Evolutionary conservation across 1,139 yeast species (phyloP), one percentile per base, ranked within the genome.

Genomic region (Kluyveromyces sp.): DNA sequence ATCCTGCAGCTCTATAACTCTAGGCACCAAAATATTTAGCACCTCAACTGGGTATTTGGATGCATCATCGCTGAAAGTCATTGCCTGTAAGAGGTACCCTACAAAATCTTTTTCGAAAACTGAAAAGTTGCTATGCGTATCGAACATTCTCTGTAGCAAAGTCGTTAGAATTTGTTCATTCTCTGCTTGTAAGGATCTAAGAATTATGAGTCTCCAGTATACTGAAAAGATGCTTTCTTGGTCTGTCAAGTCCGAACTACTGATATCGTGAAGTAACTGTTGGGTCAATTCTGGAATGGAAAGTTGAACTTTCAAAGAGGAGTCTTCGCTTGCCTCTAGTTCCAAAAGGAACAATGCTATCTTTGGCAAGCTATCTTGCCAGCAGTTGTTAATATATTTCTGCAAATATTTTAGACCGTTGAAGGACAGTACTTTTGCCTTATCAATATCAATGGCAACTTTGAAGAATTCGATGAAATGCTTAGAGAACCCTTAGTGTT

Each of bases 381-480:
- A 67, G 34, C 70, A 57, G 21, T 59, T 61, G 42, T 73, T 68
- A 21, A 83, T 63, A 50, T 68, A 81, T 8, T 71, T 73, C 50
- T 78, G 80, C n/a, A 81, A 59, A 48, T 65, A 71, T 25, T 69
- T 71, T 1, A 61, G 56, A 3, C 79, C 78, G 25, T 59, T 53
- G 53, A 77, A 78, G 29, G 71, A 69, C 15, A 70, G 41, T 2
- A 78, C 60, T 56, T 75, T 79, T 10, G 74, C 74, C 44, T 63
- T 63, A 7, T 77, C 63, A 6, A 77, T 53, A 5, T 68, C 71
- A 34, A 73, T 60, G 5, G 76, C 63, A 3, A 76, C 58, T 40
- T 77, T 76, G 15, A 77, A 66, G 53, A 83, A 81, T 2, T 43
- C 80, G 59, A 61, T 75, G 76, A 45, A 69, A 61, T 35, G 55